These are phyloP conservation scores for Nephelium lappaceum DNA, from an alignment of 345 rosid genomes.

Conservation along the genomic window DNA sequence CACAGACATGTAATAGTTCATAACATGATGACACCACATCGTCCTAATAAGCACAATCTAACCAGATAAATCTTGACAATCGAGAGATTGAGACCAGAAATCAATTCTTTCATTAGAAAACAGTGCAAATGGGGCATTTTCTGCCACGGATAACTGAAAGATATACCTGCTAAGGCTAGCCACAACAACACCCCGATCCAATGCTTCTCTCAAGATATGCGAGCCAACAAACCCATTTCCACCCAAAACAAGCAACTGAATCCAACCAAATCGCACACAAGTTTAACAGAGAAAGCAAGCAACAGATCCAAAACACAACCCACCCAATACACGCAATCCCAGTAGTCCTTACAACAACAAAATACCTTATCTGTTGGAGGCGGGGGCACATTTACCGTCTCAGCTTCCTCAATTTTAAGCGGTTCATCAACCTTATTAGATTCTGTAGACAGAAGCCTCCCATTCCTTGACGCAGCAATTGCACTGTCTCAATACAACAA, in stretches of 20 bases:
- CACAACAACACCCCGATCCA: constrained; percentile 69
- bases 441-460: constrained; percentile 66
- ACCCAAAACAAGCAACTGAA: constrained; percentile 92
- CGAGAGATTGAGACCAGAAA: neutral
- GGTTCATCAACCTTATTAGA: constrained; percentile 81
- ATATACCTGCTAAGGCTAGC: constrained; percentile 94
- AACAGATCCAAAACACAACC: neutral
- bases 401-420: constrained; percentile 85
- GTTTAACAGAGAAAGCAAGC: constrained; percentile 14
- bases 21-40: neutral
- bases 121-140: neutral
- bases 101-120: neutral
- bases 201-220: constrained; percentile 84
- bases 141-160: neutral
- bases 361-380: constrained; percentile 83
- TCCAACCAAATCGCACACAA: constrained; percentile 18
- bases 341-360: neutral
- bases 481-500: constrained; percentile 34
- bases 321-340: neutral
- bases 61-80: neutral
- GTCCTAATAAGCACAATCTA: neutral
- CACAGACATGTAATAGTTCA: neutral
- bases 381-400: constrained; percentile 77
- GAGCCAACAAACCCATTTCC: constrained; percentile 99
- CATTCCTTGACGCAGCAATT: constrained; percentile 35